phyloP scores from a whole-genome alignment of 495 filamentous ascomycete genomes.

The Rusavskia elegans region DNA sequence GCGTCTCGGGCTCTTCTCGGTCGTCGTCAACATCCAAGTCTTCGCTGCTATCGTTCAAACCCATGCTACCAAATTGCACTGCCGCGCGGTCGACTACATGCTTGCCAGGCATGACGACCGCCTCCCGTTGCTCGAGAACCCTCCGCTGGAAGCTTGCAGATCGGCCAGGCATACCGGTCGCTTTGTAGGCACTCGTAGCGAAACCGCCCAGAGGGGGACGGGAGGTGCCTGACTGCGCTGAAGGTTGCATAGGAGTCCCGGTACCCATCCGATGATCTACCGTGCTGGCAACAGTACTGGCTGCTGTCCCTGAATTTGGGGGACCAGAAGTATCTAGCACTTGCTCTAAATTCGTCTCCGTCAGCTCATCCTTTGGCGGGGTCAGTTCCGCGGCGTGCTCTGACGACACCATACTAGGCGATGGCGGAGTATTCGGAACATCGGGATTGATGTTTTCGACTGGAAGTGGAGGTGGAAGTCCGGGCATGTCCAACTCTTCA shows the following conservation, averaged over 20 bases:
- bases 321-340: conserved; percentile 65
- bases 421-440: conserved; percentile 12
- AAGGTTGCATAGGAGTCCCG: conserved; percentile 40
- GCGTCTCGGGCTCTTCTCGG: conserved; percentile 85
- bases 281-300: conserved; percentile 80
- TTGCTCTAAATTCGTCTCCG: conserved; percentile 80
- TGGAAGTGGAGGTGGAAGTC: conserved; percentile 10
- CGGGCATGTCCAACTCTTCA: conserved; percentile 7
- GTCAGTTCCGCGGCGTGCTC: conserved; percentile 37
- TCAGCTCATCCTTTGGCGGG: conserved; percentile 71
- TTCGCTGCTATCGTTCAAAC: conserved; percentile 57
- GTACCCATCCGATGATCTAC: conserved; percentile 46
- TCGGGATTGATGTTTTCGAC: conserved; percentile 9
- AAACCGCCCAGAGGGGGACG: conserved; percentile 50
- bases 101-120: conserved; percentile 97
- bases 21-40: conserved; percentile 82
- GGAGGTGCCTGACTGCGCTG: conserved; percentile 39
- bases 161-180: conserved; percentile 39
- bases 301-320: conserved; percentile 61
- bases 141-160: conserved; percentile 66
- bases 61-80: conserved; percentile 97
- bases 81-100: conserved; percentile 83
- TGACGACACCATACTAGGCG: conserved; percentile 5
- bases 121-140: conserved; percentile 86
- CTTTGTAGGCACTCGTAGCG: conserved; percentile 61